Conservation (phyloP, 2,329 filamentous ascomycete genomes). For the Cytospora mali region DNA sequence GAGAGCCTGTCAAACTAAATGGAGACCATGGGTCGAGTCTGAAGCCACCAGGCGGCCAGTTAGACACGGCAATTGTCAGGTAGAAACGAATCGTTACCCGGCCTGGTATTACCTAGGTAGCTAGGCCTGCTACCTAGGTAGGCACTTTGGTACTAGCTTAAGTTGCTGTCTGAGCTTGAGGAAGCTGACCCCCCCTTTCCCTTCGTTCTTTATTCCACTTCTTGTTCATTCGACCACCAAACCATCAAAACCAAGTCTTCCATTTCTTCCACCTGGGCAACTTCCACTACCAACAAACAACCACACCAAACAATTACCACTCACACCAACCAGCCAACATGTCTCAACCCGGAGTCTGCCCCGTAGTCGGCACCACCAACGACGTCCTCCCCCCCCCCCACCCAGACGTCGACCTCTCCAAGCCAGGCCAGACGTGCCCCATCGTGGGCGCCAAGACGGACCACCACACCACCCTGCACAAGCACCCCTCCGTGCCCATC, state of each 20-base stretch:
- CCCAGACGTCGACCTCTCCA: slow-evolving; percentile 44
- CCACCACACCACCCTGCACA: slow-evolving; percentile 44
- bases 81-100: not conserved
- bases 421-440: slow-evolving; percentile 45
- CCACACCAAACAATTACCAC: not conserved
- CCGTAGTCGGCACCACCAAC: slow-evolving; percentile 47
- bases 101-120: not conserved
- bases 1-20: not conserved
- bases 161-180: not conserved
- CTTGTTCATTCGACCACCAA: not conserved
- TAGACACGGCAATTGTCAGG: not conserved
- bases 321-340: slow-evolving; percentile 26
- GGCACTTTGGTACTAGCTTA: slow-evolving; percentile 12
- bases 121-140: no score
- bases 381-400: slow-evolving; percentile 43
- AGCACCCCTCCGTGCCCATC: slow-evolving; percentile 42
- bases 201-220: not conserved
- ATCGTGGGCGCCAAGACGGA: slow-evolving; percentile 46
- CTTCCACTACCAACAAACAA: not conserved
- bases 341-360: slow-evolving; percentile 38
- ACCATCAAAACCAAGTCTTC: not conserved
- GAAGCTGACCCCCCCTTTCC: not conserved
- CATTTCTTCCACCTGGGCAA: not conserved
- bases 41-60: slow-evolving; percentile 12
- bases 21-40: slow-evolving; percentile 8